A percentile compares a stretch with the other conserved stretches of the same genome.
Conservation (phyloP, 495 filamentous ascomycete genomes). For the Hypomontagnella monticulosa region DNA sequence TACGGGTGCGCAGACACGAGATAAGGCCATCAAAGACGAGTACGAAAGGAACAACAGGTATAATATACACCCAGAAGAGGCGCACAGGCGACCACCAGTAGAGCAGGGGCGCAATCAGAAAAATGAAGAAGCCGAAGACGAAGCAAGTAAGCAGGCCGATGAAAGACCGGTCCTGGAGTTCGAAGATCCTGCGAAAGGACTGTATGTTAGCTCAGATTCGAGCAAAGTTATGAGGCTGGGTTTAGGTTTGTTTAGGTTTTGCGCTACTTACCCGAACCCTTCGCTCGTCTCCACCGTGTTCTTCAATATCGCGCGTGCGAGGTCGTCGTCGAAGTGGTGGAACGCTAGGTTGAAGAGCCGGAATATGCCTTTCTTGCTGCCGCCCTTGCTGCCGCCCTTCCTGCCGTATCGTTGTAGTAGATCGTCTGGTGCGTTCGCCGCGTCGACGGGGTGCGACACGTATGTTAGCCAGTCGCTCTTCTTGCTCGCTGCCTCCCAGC, state of each 20-base stretch:
- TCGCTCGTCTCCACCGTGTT: conserved; percentile 70
- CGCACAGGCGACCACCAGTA: conserved; percentile 67
- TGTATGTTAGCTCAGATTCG: not conserved
- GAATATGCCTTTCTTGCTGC: conserved; percentile 62
- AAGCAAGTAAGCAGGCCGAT: conserved; percentile 63
- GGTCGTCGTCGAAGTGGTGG: conserved; percentile 76
- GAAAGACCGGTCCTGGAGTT: conserved; percentile 70
- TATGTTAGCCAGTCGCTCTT: conserved; percentile 63
- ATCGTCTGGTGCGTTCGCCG: conserved; percentile 59
- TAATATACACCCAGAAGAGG: conserved; percentile 69
- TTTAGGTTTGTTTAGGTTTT: not conserved
- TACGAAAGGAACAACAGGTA: conserved; percentile 72
- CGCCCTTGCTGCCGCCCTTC: conserved; percentile 41
- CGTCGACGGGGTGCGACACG: conserved; percentile 68
- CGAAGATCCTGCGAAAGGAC: conserved; percentile 66
- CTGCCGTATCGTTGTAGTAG: conserved; percentile 51
- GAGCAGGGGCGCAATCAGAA: conserved; percentile 59
- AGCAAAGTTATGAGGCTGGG: not conserved
- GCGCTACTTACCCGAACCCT: conserved; percentile 64
- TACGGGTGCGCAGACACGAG: conserved; percentile 71
- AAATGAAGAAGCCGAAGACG: conserved; percentile 63
- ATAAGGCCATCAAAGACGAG: conserved; percentile 73
- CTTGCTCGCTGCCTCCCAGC: conserved; percentile 65
- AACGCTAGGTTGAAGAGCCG: conserved; percentile 77
- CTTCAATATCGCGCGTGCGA: conserved; percentile 65